Evolutionary conservation across 202 grass and related monocot genomes (phyloP), one percentile per base, ranked within the genome.

Genomic region (Hordeum pubiflorum): DNA sequence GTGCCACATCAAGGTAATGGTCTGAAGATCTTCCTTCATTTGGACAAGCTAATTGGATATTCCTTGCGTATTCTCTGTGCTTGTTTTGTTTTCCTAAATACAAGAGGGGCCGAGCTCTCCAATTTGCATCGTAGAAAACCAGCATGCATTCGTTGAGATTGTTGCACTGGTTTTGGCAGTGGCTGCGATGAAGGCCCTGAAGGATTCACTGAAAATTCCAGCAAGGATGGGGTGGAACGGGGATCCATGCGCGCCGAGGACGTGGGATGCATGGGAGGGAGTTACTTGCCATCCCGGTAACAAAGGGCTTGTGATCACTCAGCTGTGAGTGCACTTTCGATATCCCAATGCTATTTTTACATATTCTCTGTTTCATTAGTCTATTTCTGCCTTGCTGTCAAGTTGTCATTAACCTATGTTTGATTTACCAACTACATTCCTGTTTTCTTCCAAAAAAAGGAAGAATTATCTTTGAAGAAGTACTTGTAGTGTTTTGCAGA

Each of bases 201-300:
- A 95, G 80, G 92, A 93, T 34, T 95, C 92, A 0, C 86, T 99
- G 11, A 92, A 84, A 84, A 89, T 99, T 67, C 96, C 90, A 60
- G 71, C 89, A 14, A 99, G 96, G 86, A 99, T 99, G 96, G 92
- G 96, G 8, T 99, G 96, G 96, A 95, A 99, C 2, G 96, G 96
- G 2, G 96, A 99, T 18, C 96, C 96, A 5, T 99, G 96, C 63
- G 90, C 96, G 0, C 96, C 96, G 0, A 83, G 79, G 37, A 91
- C 63, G 1, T 99, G 96, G 96, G 96, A 99, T 87, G 86, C 96
- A 58, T 99, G 92, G 96, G 96, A 99, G 86, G 96, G 96, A 17
- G 92, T 99, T 61, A 95, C 96, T 83, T 95, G 96, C 63, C 92
- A 89, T 76, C 82, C 34, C 3, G 81, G 79, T 21, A 58, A 87